Percentiles rank a stretch among this genome's conserved stretches.
Conservation (phyloP, 345 rosid species). For the Melastoma malabathricum region DNA sequence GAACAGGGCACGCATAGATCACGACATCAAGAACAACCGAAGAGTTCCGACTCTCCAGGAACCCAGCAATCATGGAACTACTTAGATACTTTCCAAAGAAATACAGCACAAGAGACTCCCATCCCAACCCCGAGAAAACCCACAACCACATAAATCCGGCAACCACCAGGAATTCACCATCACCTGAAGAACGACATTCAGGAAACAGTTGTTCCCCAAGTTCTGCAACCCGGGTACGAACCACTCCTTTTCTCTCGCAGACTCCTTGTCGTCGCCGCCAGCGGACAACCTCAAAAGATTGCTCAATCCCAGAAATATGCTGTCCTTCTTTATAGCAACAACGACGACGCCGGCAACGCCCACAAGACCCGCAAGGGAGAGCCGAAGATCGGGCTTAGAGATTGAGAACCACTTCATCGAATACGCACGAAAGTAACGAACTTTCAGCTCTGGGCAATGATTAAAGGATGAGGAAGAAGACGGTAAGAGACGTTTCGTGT, state of each 20-base stretch:
- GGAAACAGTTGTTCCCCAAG: constrained; percentile 74
- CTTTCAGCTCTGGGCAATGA: no score
- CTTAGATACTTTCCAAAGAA: no score
- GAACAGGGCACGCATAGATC: no score
- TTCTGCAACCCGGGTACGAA: constrained; percentile 70
- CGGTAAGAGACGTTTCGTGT: no score
- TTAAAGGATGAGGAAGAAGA: no score
- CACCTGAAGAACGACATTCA: constrained; percentile 83
- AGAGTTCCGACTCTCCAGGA: not conserved
- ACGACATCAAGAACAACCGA: no score
- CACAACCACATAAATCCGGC: constrained; percentile 1
- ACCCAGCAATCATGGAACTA: not conserved
- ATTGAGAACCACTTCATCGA: constrained; percentile 20
- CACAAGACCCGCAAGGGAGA: constrained; percentile 33
- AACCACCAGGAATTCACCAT: constrained; percentile 3
- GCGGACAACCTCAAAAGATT: constrained; percentile 15
- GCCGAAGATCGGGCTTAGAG: constrained; percentile 17
- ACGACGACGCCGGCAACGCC: constrained; percentile 42
- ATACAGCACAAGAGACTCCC: no score
- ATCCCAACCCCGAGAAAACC: no score
- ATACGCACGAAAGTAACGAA: not conserved
- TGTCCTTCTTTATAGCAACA: constrained; percentile 31
- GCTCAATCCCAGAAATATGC: constrained; percentile 16
- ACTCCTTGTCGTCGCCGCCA: constrained; percentile 2
- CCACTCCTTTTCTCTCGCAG: constrained; percentile 12